Base-by-base conservation (phyloP, 352 stramenopile species). In the Thalassiosira livingstoniorum region DNA sequence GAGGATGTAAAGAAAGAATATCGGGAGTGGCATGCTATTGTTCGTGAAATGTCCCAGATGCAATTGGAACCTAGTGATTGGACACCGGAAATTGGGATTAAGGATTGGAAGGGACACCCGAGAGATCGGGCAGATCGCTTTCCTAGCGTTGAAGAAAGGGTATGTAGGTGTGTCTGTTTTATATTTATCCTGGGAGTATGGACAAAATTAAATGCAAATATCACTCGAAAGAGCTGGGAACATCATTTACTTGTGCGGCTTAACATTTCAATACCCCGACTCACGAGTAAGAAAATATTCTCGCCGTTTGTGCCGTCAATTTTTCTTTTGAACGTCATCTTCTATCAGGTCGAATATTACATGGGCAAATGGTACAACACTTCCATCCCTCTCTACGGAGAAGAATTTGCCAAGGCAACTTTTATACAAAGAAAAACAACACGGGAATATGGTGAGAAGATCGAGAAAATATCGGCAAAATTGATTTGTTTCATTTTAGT, bases 291-390 rank as follows among this genome's bases (percentile, higher is more conserved):
- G 15, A 7, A 47, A 58, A 58, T n/a, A 37, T 7, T 45, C 11
- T 15, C 39, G 13, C n/a, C 39, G 57, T 65, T 65, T 7, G 23
- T n/a, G n/a, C 23, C 53, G 7, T n/a, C 5, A 7, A 61, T 61
- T 32, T 61, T n/a, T 34, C 53, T 61, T 61, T n/a, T 32, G 5
- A 34, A 61, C 23, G n/a, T 25, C 5, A 25, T 61, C 23, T 32
- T 7, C 53, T n/a, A 61, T 15, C 39, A 58, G 18, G 64, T 74
- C 35, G 23, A 83, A 69, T 88, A 88, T 57, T 88, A 88, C 42
- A 88, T 88, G 82, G 82, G 82, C 68, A 78, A 47, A 63, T 88
- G 82, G 82, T 57, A 83, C 61, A 78, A 86, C 76, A 27, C 66
- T 32, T 70, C 76, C 25, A 60, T 82, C 31, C 61, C 65, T 54